Evolutionary conservation across 805 yeast species (phyloP).

Genomic region (Barnettozyma wickerhamii): DNA sequence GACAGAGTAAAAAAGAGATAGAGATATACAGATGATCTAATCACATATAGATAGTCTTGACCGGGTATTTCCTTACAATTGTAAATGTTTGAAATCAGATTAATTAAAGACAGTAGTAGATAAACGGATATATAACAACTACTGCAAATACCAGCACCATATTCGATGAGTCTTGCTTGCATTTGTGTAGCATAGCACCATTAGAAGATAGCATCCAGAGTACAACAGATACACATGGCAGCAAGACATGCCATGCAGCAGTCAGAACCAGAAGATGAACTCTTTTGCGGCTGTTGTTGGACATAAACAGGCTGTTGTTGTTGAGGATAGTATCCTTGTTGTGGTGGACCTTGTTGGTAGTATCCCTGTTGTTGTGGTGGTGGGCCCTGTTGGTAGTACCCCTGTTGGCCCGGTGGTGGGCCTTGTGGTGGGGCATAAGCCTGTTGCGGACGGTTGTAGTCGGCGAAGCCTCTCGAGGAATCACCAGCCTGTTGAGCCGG

Average conservation of each 20-base stretch:
- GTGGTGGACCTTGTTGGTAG: conserved; percentile 33
- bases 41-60: no score
- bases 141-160: no score
- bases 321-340: conserved; percentile 40
- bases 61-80: no score
- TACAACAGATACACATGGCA: conserved; percentile 52
- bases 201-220: conserved; percentile 47
- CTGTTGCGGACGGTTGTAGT: no score
- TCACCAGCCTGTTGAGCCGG: conserved; percentile 15
- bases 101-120: no score
- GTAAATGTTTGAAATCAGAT: no score
- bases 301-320: conserved; percentile 51
- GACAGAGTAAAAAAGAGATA: no score
- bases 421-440: conserved; percentile 16
- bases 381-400: conserved; percentile 16
- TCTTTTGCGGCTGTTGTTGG: conserved; percentile 40
- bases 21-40: no score
- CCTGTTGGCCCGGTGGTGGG: conserved; percentile 17
- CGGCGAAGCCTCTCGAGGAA: no score
- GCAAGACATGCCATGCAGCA: conserved; percentile 53
- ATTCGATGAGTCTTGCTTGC: no score
- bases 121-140: no score
- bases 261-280: conserved; percentile 31
- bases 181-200: no score
- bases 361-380: conserved; percentile 29